phyloP scores from a whole-genome alignment of 192 early-diverging fungal genomes.

The Chytriomyces sp. region DNA sequence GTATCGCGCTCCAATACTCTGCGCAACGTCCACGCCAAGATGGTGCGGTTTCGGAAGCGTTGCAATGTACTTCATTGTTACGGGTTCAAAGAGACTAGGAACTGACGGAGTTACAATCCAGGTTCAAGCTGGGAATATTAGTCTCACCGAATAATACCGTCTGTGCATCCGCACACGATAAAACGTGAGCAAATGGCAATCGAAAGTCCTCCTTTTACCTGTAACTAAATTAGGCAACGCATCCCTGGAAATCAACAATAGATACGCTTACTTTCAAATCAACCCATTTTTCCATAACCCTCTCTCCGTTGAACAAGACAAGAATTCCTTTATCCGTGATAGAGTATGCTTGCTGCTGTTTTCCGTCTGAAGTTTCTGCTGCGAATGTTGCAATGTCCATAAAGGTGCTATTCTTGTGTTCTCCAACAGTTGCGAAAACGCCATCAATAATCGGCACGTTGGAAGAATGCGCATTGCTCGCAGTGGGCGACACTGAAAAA shows the following conservation, averaged over 20 bases:
- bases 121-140: neutral
- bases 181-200: constrained; percentile 61
- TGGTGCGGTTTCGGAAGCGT: constrained; percentile 75
- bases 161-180: constrained; percentile 74
- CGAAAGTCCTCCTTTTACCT: constrained; percentile 70
- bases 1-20: constrained; percentile 32
- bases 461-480: neutral
- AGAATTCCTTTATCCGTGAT: constrained; percentile 72
- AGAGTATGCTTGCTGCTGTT: constrained; percentile 61
- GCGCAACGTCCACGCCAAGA: constrained; percentile 60
- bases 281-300: constrained; percentile 81
- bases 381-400: constrained; percentile 57
- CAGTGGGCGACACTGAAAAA: neutral
- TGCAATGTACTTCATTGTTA: constrained; percentile 70
- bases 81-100: constrained; percentile 74
- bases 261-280: constrained; percentile 65
- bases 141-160: constrained; percentile 72
- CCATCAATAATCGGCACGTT: constrained; percentile 62
- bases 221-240: neutral
- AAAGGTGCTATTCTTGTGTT: constrained; percentile 72
- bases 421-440: constrained; percentile 66
- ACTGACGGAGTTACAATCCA: neutral
- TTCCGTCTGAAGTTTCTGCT: constrained; percentile 7
- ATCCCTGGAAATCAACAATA: constrained; percentile 4
- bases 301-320: constrained; percentile 65